Evolutionary conservation across 768 basidiomycete genomes (phyloP).

Genomic region (Amanita phalloides): DNA sequence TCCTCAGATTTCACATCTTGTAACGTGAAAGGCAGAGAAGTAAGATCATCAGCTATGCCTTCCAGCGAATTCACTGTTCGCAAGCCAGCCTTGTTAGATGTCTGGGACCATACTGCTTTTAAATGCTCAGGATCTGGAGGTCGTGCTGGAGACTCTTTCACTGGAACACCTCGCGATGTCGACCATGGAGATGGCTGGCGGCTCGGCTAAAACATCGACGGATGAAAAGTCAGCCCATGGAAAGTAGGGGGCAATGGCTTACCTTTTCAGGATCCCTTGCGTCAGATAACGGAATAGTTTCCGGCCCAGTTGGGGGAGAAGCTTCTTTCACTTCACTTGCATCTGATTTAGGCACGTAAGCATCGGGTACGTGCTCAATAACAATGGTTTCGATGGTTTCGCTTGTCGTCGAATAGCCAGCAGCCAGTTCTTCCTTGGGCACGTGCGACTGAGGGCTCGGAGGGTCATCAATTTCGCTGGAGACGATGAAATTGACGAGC

Average conservation of each 20-base stretch:
- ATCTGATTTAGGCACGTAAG: neutral
- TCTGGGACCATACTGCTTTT: conserved; percentile 77
- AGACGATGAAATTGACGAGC: conserved; percentile 66
- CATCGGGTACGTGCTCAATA: neutral
- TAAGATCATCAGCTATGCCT: conserved; percentile 75
- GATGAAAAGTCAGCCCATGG: neutral
- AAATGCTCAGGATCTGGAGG: conserved; percentile 76
- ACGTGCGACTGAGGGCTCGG: conserved; percentile 13
- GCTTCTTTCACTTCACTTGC: neutral
- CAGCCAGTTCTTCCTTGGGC: neutral
- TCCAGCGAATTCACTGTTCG: conserved; percentile 73
- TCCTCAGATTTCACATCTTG: conserved; percentile 85
- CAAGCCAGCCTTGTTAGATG: conserved; percentile 56
- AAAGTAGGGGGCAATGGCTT: neutral
- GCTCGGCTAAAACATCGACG: conserved; percentile 21
- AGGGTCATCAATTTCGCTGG: conserved; percentile 59
- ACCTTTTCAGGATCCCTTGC: conserved; percentile 26
- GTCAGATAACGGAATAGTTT: conserved; percentile 21
- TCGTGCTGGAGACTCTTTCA: conserved; percentile 61
- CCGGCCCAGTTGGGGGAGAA: conserved; percentile 9
- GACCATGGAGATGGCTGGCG: conserved; percentile 41
- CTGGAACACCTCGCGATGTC: conserved; percentile 39
- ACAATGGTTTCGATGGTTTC: conserved; percentile 1
- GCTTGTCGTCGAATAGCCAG: neutral
- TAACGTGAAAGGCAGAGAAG: conserved; percentile 66